Evolutionary conservation across 1,284 basidiomycete genomes (phyloP), one percentile per base, ranked within the genome.

Genomic region (Trametes pubescens): DNA sequence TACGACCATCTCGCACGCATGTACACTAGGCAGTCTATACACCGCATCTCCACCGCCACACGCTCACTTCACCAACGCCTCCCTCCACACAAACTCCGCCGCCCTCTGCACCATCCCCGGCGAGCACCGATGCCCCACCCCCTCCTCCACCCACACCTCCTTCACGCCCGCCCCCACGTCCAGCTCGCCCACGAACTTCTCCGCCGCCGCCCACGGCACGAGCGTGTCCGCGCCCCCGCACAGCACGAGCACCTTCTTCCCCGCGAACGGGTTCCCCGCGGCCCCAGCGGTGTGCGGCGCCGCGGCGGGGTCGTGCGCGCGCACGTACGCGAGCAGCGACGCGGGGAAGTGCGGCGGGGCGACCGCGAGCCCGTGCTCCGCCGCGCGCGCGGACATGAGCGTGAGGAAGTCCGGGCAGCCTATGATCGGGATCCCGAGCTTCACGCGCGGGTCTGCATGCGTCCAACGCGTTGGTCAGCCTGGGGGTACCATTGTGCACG

Each of bases 361-460:
- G 54, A 87, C 78, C 0, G 79, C 68, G 13, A 92, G 65, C 0
- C 75, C 75, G 56, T 64, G 77, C 64, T 69, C 74, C 62, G 74
- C 67, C 4, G 93, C 92, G 18, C 92, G 87, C 18, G 80, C 77
- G 14, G 79, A 74, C 66, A 94, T 86, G 1, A 92, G 81, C 34
- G 79, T 79, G 21, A 84, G 74, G 69, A 87, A 93, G 77, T 94
- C 90, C 0, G 95, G 93, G 67, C 93, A 93, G 38, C 68, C 71
- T 34, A 90, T 86, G 72, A 91, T 88, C 0, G 93, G 90, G 32
- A 95, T 87, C 0, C 89, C 93, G 53, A 93, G 80, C 44, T 75
- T 82, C 61, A 96, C 78, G 26, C 67, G 91, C 82, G 10, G 89
- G 84, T 65, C 95, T 93, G 90, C 22, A 21, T 14, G 9, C 9